Evolutionary conservation across 2,329 filamentous ascomycete genomes (phyloP).

Genomic region (Cadophora sp.): DNA sequence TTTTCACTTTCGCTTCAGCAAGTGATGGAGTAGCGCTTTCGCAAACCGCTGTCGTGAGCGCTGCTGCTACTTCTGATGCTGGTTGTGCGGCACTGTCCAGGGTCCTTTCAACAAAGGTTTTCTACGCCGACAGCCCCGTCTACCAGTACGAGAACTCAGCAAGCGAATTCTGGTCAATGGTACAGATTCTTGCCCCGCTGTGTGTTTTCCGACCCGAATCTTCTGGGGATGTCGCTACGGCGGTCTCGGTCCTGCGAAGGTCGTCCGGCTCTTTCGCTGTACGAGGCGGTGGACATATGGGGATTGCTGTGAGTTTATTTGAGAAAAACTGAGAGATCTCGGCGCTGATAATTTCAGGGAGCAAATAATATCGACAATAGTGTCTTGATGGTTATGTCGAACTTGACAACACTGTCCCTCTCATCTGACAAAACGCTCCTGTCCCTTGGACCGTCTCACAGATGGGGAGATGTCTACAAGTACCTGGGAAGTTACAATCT

Average conservation of each 20-base stretch:
- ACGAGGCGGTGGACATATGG: conserved; percentile 19
- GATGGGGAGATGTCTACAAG: conserved; percentile 18
- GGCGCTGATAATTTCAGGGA: background rate
- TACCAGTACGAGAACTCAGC: conserved; percentile 17
- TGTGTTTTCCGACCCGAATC: conserved; percentile 15
- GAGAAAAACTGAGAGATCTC: background rate
- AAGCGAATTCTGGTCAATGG: conserved; percentile 16
- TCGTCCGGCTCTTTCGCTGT: conserved; percentile 9
- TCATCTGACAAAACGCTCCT: background rate
- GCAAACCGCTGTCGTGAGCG: no score
- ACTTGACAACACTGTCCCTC: conserved; percentile 6
- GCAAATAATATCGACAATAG: conserved; percentile 17
- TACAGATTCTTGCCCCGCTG: conserved; percentile 6
- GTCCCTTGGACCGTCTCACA: conserved; percentile 4
- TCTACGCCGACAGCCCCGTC: conserved; percentile 5
- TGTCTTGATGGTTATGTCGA: conserved; percentile 19
- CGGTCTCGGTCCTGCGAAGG: background rate
- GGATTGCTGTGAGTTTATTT: conserved; percentile 7
- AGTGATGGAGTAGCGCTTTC: no score
- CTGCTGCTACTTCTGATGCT: no score
- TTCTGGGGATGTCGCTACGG: conserved; percentile 3
- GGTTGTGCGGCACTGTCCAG: conserved; percentile 9
- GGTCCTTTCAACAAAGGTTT: conserved; percentile 1
- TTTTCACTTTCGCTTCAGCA: no score
- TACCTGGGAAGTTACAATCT: conserved; percentile 7